Percentiles rank a stretch among this genome's conserved stretches.
phyloP scores from a whole-genome alignment of 2,329 filamentous ascomycete genomes.

The Penicillium sclerotiorum region DNA sequence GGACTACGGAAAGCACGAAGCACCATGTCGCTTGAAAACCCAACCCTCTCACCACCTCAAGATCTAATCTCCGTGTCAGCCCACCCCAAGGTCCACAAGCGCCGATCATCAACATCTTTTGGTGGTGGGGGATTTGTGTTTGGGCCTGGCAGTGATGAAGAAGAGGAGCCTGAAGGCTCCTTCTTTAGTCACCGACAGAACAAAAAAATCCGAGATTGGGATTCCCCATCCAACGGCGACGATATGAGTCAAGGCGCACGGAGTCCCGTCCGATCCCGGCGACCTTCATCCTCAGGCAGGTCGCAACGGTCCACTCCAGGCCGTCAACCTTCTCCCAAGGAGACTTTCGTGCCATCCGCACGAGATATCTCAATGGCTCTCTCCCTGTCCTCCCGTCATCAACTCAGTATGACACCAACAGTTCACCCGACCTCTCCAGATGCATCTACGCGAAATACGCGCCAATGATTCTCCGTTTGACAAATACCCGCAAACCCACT shows the following conservation, averaged over 20 bases:
- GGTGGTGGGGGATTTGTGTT: constrained; percentile 15
- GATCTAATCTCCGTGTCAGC: constrained; percentile 10
- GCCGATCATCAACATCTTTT: constrained; percentile 23
- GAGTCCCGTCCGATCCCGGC: constrained; percentile 22
- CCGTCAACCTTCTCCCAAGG: constrained; percentile 16
- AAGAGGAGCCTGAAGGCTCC: constrained; percentile 15
- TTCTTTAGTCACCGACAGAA: constrained; percentile 8
- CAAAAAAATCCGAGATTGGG: constrained; percentile 11
- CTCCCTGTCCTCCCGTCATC: constrained; percentile 25
- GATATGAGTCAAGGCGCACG: constrained; percentile 2
- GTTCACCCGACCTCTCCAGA: constrained; percentile 21
- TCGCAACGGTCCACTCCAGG: constrained; percentile 8
- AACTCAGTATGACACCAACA: constrained; percentile 28
- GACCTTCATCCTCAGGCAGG: constrained; percentile 24
- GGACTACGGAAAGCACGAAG: constrained; percentile 24
- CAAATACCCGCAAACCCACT: not conserved
- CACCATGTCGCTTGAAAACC: constrained; percentile 24
- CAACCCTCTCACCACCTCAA: constrained; percentile 7
- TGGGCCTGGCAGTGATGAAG: constrained; percentile 25
- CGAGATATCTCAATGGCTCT: constrained; percentile 25
- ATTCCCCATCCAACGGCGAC: constrained; percentile 9
- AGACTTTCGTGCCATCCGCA: constrained; percentile 14
- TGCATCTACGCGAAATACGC: constrained; percentile 8
- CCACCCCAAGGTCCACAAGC: constrained; percentile 13
- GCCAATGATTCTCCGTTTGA: constrained; percentile 4